These are phyloP conservation scores for Pleurotus tuber-regium DNA, from an alignment of 768 basidiomycete species.

Conservation along the genomic window DNA sequence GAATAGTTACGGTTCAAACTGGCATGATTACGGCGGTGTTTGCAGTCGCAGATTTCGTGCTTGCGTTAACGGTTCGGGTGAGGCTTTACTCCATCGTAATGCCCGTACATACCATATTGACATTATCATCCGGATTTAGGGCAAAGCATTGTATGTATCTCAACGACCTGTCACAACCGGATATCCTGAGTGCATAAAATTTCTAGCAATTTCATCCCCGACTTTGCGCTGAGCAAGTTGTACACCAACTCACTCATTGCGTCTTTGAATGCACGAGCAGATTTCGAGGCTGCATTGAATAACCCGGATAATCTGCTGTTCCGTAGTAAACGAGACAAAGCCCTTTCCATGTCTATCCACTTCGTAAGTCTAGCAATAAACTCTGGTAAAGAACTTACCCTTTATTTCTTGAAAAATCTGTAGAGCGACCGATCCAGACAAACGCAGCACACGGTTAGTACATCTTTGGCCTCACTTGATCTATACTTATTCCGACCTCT, in stretches of 20 bases:
- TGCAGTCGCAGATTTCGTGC: constrained; percentile 1
- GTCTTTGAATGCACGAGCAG: constrained; percentile 4
- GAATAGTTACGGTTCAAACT: constrained; percentile 3
- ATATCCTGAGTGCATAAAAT: neutral
- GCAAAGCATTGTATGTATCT: constrained; percentile 1
- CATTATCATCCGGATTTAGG: neutral
- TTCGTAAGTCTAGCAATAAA: no score
- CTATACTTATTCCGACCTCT: no score
- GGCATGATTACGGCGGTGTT: constrained; percentile 5
- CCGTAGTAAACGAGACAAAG: no score
- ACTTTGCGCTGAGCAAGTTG: constrained; percentile 1
- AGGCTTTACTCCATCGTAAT: neutral
- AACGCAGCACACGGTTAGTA: no score
- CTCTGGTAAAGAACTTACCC: no score
- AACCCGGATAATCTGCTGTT: no score
- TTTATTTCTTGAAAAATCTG: no score
- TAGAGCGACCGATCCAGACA: no score
- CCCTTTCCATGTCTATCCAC: no score
- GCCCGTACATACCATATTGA: neutral
- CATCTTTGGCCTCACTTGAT: no score
- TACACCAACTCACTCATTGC: constrained; percentile 3
- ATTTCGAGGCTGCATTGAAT: neutral
- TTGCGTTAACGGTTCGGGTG: no score
- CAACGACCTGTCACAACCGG: neutral
- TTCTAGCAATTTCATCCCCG: neutral